phyloP scores from a whole-genome alignment of 2,329 filamentous ascomycete genomes.

The Phaeosphaeriaceae sp. region DNA sequence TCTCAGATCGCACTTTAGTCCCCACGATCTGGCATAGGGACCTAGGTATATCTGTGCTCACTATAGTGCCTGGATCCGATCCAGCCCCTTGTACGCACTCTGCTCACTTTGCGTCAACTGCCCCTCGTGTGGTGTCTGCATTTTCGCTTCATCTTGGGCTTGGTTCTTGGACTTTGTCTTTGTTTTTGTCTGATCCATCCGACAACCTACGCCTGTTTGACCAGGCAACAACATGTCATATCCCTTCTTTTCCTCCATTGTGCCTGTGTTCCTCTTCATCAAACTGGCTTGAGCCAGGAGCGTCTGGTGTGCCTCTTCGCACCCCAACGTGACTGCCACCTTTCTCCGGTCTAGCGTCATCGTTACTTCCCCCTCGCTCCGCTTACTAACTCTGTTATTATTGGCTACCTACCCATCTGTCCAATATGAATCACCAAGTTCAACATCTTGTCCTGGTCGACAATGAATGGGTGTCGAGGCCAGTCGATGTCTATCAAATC shows the following conservation, averaged over 20 bases:
- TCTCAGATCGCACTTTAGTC: neutral
- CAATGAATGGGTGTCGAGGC: conserved; percentile 44
- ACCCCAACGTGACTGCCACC: neutral
- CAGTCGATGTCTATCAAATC: conserved; percentile 51
- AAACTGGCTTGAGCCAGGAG: conserved; percentile 11
- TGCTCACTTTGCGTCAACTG: conserved; percentile 15
- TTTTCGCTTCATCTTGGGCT: conserved; percentile 5
- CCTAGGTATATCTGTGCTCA: neutral
- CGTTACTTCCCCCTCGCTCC: conserved; percentile 2
- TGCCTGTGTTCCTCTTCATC: conserved; percentile 6
- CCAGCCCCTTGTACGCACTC: conserved; percentile 15
- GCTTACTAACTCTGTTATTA: neutral
- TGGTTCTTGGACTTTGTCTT: no score
- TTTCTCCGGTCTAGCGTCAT: conserved; percentile 8
- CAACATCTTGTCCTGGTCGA: conserved; percentile 35
- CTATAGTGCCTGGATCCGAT: conserved; percentile 10
- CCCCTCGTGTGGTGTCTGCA: conserved; percentile 12
- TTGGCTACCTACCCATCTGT: neutral
- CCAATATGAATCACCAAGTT: conserved; percentile 37
- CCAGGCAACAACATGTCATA: conserved; percentile 27
- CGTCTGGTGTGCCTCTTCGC: conserved; percentile 5
- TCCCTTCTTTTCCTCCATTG: conserved; percentile 9
- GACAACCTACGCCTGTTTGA: conserved; percentile 15
- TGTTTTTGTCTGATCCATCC: conserved; percentile 8
- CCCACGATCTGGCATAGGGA: no score